Evolutionary conservation across 441 rosid genomes (phyloP).

Genomic region (Manihot esculenta): DNA sequence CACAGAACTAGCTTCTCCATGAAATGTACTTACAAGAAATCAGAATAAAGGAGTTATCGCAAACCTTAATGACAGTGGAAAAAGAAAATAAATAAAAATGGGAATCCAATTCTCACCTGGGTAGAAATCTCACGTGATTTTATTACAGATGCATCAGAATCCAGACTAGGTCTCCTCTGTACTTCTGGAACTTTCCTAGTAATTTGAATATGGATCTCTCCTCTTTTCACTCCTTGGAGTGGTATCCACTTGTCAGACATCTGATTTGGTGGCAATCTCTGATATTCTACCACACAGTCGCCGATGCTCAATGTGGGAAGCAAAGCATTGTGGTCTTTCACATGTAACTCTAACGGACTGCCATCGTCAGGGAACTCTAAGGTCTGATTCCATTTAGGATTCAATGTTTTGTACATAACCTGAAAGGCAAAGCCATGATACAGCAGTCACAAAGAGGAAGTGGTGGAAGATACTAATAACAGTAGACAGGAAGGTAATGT

Average conservation of each 20-base stretch:
- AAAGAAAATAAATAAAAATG: background rate
- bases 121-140: constrained; percentile 48
- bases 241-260: constrained; percentile 95
- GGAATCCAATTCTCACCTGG: constrained; percentile 39
- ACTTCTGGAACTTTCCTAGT: constrained; percentile 70
- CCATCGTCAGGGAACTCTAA: constrained; percentile 87
- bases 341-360: constrained; percentile 67
- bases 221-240: constrained; percentile 87
- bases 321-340: constrained; percentile 85
- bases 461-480: background rate
- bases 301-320: constrained; percentile 84
- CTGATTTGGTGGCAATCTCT: constrained; percentile 74
- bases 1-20: background rate
- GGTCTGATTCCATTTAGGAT: constrained; percentile 91
- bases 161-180: constrained; percentile 47
- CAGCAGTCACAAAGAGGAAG: constrained; percentile 5
- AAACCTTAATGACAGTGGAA: background rate
- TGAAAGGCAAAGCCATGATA: constrained; percentile 29
- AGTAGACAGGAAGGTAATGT: background rate
- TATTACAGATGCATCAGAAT: constrained; percentile 47
- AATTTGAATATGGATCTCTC: constrained; percentile 78
- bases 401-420: constrained; percentile 73
- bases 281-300: constrained; percentile 82
- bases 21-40: background rate
- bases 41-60: background rate